These are phyloP conservation scores for Rubroboletus satanas DNA, from an alignment of 768 basidiomycete species.

Conservation along the genomic window DNA sequence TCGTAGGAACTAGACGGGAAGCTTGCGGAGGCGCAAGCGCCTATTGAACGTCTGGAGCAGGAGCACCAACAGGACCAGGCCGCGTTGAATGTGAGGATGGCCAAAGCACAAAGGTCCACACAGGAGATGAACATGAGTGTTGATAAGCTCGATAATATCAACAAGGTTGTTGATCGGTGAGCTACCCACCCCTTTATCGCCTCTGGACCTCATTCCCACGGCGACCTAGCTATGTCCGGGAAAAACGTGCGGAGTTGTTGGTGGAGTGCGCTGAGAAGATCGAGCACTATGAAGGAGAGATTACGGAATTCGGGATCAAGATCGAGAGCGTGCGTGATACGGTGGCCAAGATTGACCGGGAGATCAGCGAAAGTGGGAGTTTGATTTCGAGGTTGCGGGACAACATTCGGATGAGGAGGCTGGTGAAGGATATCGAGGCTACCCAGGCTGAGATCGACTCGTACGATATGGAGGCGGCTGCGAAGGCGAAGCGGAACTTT, in stretches of 20 bases:
- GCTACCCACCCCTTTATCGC: neutral
- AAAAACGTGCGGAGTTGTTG: constrained; percentile 58
- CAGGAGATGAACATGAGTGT: constrained; percentile 65
- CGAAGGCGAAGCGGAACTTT: constrained; percentile 79
- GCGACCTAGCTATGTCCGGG: constrained; percentile 64
- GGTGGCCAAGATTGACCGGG: constrained; percentile 64
- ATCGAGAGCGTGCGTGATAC: constrained; percentile 39
- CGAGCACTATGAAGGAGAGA: constrained; percentile 43
- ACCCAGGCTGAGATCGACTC: constrained; percentile 69
- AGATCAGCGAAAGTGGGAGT: constrained; percentile 74
- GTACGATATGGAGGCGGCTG: constrained; percentile 82
- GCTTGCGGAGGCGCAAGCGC: constrained; percentile 57
- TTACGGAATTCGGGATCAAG: constrained; percentile 38
- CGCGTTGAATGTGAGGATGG: constrained; percentile 46
- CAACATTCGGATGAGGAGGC: constrained; percentile 74
- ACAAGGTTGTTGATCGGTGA: constrained; percentile 64
- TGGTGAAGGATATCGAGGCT: constrained; percentile 59
- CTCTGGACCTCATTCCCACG: neutral
- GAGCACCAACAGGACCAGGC: constrained; percentile 48
- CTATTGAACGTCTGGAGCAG: constrained; percentile 59
- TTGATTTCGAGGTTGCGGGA: constrained; percentile 69
- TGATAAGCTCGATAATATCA: constrained; percentile 59
- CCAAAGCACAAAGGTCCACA: constrained; percentile 48
- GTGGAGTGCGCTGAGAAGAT: constrained; percentile 57
- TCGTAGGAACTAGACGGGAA: constrained; percentile 59